These are phyloP conservation scores for Candida hispaniensis DNA, from an alignment of 805 yeast species.

Conservation along the genomic window DNA sequence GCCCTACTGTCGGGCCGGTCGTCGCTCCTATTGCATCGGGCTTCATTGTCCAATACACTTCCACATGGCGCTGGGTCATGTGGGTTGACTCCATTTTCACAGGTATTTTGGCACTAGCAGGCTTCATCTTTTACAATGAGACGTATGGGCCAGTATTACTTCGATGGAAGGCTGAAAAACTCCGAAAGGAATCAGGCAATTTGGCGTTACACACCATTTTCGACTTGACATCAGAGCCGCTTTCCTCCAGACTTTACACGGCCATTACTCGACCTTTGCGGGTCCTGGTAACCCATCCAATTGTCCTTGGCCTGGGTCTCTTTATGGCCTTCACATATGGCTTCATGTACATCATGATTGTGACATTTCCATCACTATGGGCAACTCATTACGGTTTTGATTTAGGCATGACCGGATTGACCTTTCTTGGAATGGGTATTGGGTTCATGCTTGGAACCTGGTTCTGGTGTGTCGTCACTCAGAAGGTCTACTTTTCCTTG, in stretches of 20 bases:
- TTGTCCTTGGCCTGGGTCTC: constrained; percentile 51
- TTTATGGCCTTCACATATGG: constrained; percentile 60
- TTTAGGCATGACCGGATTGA: constrained; percentile 43
- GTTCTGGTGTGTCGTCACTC: constrained; percentile 39
- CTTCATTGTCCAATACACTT: constrained; percentile 35
- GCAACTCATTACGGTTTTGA: constrained; percentile 37
- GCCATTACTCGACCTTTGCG: constrained; percentile 49
- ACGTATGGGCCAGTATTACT: constrained; percentile 50
- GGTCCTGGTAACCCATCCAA: constrained; percentile 46
- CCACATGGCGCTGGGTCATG: constrained; percentile 53
- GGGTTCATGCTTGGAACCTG: constrained; percentile 44
- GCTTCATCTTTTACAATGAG: constrained; percentile 41
- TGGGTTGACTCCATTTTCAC: constrained; percentile 47
- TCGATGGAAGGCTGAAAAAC: constrained; percentile 35
- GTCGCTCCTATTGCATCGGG: constrained; percentile 41
- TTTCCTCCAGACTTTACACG: constrained; percentile 24
- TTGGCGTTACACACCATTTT: constrained; percentile 45
- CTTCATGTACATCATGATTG: constrained; percentile 51
- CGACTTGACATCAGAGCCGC: constrained; percentile 31
- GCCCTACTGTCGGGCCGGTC: constrained; percentile 52
- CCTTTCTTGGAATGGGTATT: constrained; percentile 47
- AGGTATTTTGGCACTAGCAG: constrained; percentile 37
- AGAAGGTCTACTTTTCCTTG: constrained; percentile 32
- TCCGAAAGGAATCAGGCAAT: constrained; percentile 48
- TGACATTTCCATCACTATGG: constrained; percentile 49